Percentiles rank a stretch among this genome's conserved stretches.
phyloP scores from a whole-genome alignment of 805 yeast species.

The Kazachstania taianensis region DNA sequence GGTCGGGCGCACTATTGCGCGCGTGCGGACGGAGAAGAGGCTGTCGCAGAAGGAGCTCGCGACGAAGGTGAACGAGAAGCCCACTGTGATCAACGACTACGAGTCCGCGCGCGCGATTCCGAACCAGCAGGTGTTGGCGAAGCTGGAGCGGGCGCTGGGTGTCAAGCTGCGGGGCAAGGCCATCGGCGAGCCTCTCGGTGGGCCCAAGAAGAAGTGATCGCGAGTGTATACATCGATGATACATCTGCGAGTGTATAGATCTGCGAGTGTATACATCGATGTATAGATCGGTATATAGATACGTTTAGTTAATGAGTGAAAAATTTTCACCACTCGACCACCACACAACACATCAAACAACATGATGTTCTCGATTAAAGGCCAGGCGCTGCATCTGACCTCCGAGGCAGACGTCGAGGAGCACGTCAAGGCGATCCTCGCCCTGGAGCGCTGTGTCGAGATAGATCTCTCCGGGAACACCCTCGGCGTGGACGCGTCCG shows the following conservation, averaged over 20 bases:
- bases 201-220: slow-evolving; percentile 33
- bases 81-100: slow-evolving; percentile 88
- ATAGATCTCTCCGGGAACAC: slow-evolving; percentile 90
- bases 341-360: slow-evolving; percentile 5
- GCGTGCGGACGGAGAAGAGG: slow-evolving; percentile 80
- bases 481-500: slow-evolving; percentile 82
- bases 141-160: slow-evolving; percentile 89
- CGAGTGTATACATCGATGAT: neutral
- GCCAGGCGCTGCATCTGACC: slow-evolving; percentile 69
- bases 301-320: neutral
- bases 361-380: slow-evolving; percentile 54
- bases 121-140: slow-evolving; percentile 86
- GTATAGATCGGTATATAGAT: neutral
- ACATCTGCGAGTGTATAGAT: neutral
- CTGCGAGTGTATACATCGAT: neutral
- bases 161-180: slow-evolving; percentile 92
- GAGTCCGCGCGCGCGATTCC: slow-evolving; percentile 96
- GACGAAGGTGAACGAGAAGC: slow-evolving; percentile 90
- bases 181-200: slow-evolving; percentile 76
- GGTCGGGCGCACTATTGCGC: slow-evolving; percentile 81
- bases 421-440: slow-evolving; percentile 47
- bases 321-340: slow-evolving; percentile 25
- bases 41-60: slow-evolving; percentile 95
- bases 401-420: slow-evolving; percentile 61
- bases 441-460: slow-evolving; percentile 32